Conservation (phyloP, 495 filamentous ascomycete genomes). For the Trichocladium uniseriatum region DNA sequence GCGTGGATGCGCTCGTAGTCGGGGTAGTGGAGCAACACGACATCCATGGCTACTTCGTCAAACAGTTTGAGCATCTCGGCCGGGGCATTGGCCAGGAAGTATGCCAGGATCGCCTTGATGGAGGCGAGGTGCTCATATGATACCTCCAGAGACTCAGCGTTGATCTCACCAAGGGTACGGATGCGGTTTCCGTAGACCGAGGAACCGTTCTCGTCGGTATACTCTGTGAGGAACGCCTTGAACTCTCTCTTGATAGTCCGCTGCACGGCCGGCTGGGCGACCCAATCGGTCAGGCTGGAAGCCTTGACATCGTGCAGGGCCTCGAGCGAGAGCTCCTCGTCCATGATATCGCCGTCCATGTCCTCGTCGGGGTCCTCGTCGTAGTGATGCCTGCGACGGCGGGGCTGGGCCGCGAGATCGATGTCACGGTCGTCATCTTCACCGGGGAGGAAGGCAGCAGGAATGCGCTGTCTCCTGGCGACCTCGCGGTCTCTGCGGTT, state of each 20-base stretch:
- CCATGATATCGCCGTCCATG: constrained; percentile 86
- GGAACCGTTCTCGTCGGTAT: constrained; percentile 72
- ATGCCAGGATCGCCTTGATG: constrained; percentile 91
- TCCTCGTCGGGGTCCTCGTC: constrained; percentile 91
- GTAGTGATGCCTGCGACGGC: constrained; percentile 73
- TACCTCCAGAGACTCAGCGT: constrained; percentile 91
- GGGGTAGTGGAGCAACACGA: constrained; percentile 88
- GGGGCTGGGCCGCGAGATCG: constrained; percentile 73
- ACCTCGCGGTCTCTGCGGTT: constrained; percentile 77
- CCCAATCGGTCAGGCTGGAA: constrained; percentile 86
- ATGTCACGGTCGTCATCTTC: constrained; percentile 80
- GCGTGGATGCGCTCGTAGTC: constrained; percentile 96
- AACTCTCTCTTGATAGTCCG: constrained; percentile 93
- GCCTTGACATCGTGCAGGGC: constrained; percentile 91
- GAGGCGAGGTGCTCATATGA: constrained; percentile 85
- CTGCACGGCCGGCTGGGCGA: constrained; percentile 80
- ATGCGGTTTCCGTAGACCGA: constrained; percentile 94
- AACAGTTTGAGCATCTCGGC: constrained; percentile 91
- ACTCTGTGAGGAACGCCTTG: constrained; percentile 94
- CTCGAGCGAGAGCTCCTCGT: constrained; percentile 87
- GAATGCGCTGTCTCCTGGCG: constrained; percentile 62
- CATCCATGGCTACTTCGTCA: constrained; percentile 93
- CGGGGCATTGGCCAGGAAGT: constrained; percentile 94
- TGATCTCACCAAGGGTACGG: constrained; percentile 87
- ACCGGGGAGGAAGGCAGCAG: constrained; percentile 74